A percentile compares a stretch with the other conserved stretches of the same genome.
phyloP scores from a whole-genome alignment of 208 protist genomes.

The Acanthamoeba lenticulata region DNA sequence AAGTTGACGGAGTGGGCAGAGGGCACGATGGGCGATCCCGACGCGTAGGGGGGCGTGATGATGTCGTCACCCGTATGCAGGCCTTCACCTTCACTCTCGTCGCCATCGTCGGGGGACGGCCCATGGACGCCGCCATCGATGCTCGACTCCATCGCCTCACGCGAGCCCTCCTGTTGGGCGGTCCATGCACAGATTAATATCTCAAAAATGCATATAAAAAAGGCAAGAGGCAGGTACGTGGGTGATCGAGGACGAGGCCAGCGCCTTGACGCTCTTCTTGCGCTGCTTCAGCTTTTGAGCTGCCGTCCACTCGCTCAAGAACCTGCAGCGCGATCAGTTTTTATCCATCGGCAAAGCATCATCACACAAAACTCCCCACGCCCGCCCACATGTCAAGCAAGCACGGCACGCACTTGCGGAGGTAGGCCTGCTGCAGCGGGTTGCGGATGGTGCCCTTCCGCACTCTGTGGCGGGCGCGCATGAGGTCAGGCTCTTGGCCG shows the following conservation, averaged over 20 bases:
- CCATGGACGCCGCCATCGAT: too few relatives aligned
- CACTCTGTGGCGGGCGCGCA: neutral
- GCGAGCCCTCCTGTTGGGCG: too few relatives aligned
- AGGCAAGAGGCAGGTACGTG: neutral
- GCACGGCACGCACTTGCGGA: neutral
- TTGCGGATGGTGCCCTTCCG: slow-evolving; percentile 48
- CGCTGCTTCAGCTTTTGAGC: neutral
- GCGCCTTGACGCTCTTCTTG: neutral
- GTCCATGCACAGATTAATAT: too few relatives aligned
- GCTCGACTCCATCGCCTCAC: too few relatives aligned
- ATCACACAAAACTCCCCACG: neutral
- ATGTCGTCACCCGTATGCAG: too few relatives aligned
- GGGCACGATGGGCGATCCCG: too few relatives aligned
- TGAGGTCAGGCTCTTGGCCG: neutral
- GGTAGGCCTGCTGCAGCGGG: slow-evolving; percentile 50
- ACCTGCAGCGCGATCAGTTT: neutral
- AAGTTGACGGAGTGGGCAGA: too few relatives aligned
- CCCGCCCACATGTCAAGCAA: neutral
- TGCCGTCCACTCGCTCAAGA: neutral
- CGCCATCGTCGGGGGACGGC: too few relatives aligned
- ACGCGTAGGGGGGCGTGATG: too few relatives aligned
- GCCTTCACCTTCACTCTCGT: too few relatives aligned
- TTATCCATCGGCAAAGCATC: too few relatives aligned
- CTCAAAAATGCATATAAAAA: neutral
- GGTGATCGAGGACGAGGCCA: neutral